A percentile compares a stretch with the other conserved stretches of the same genome.
Evolutionary conservation across 2,329 filamentous ascomycete genomes (phyloP).

Genomic region (Ceratocystis albifundus): DNA sequence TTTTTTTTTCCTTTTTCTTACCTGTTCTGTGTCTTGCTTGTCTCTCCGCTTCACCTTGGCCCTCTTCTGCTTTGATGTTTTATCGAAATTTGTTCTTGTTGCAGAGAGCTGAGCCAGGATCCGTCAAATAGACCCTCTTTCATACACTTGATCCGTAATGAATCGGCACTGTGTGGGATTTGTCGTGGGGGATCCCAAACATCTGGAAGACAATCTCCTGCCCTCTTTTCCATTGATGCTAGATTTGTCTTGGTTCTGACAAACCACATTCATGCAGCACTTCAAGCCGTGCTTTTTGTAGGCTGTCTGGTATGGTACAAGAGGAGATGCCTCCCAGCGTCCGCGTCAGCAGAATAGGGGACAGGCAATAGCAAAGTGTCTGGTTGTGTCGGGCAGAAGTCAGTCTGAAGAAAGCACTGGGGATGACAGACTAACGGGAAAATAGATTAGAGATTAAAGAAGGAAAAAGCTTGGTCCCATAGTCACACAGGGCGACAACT

Average conservation of each 20-base stretch:
- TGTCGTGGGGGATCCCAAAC: neutral
- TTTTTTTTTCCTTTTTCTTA: conserved; percentile 1
- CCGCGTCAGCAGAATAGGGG: no score
- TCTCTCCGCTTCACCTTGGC: neutral
- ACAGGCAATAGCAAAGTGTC: neutral
- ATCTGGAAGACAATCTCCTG: neutral
- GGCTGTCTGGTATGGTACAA: no score
- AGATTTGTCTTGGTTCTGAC: neutral
- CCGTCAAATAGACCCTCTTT: neutral
- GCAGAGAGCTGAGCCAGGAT: conserved; percentile 11
- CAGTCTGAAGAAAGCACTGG: neutral
- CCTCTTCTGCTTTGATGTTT: conserved; percentile 11
- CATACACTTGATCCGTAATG: neutral
- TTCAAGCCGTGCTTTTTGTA: neutral
- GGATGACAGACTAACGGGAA: neutral
- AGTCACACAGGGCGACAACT: neutral
- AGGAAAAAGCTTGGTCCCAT: conserved; percentile 4
- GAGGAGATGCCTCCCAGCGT: no score
- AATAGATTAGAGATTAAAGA: neutral
- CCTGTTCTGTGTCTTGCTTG: neutral
- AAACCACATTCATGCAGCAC: neutral
- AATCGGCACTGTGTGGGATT: neutral
- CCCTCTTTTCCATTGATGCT: neutral
- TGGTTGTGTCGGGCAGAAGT: neutral
- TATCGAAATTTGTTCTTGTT: conserved; percentile 12